Conservation (phyloP, 257 asterid species). For the Solanum chilense region DNA sequence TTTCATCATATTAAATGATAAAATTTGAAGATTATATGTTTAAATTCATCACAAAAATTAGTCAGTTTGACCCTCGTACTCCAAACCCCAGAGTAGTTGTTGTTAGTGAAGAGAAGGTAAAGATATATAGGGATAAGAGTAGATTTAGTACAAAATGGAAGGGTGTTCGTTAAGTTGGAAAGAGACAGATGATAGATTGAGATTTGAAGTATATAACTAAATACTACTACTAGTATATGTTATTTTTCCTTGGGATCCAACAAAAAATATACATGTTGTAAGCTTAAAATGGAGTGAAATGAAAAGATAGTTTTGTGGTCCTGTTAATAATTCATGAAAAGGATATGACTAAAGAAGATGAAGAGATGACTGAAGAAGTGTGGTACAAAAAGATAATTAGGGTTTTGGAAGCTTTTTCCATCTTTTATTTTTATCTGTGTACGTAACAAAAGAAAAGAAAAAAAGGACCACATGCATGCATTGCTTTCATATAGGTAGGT, state of each 20-base stretch:
- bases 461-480: constrained; percentile 33
- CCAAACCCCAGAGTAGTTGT: background rate
- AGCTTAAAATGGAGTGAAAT: constrained; percentile 4
- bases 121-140: background rate
- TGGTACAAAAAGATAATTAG: constrained; percentile 8
- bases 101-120: background rate
- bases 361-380: constrained; percentile 7
- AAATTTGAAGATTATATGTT: background rate
- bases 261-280: background rate
- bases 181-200: constrained; percentile 12
- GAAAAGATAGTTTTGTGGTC: constrained; percentile 43
- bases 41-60: background rate
- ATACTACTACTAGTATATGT: background rate
- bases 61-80: background rate
- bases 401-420: constrained; percentile 17
- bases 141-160: background rate
- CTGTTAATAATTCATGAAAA: constrained; percentile 7
- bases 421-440: background rate
- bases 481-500: constrained; percentile 9
- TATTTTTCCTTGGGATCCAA: constrained; percentile 35
- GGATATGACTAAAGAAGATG: constrained; percentile 15
- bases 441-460: background rate
- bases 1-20: background rate
- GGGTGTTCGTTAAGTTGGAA: constrained; percentile 8
- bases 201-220: background rate